Conservation (phyloP, 768 basidiomycete species). For the Rhodocollybia butyracea region DNA sequence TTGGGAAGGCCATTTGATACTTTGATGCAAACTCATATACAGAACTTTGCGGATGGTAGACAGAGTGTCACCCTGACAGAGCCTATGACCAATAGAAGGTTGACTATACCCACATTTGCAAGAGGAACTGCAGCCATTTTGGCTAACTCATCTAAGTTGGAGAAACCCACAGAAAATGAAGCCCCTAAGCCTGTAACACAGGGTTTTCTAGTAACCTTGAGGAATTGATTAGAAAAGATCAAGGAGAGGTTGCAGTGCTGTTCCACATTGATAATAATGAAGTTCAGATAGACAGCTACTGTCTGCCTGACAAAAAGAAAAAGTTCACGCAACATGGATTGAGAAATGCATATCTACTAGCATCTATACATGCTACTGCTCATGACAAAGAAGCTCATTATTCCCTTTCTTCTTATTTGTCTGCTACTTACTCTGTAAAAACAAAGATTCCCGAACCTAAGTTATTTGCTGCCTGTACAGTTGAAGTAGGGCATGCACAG, state of each 20-base stretch:
- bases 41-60: neutral
- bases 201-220: slow-evolving; percentile 7
- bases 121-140: neutral
- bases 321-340: neutral
- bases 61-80: neutral
- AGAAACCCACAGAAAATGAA: neutral
- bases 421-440: too few species aligned
- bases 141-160: too few species aligned
- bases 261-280: neutral
- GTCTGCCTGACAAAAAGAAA: neutral
- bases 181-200: neutral
- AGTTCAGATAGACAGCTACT: neutral
- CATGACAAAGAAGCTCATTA: neutral
- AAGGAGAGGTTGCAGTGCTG: slow-evolving; percentile 8
- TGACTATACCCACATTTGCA: neutral
- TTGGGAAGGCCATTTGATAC: slow-evolving; percentile 15
- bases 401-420: too few species aligned
- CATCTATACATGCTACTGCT: neutral
- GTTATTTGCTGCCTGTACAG: too few species aligned
- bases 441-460: too few species aligned
- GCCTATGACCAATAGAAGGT: neutral
- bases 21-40: neutral
- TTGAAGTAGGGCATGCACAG: too few species aligned
- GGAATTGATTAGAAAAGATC: slow-evolving; percentile 5
- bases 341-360: slow-evolving; percentile 1